Conservation (phyloP, 345 rosid species). For the Gossypium arboreum region DNA sequence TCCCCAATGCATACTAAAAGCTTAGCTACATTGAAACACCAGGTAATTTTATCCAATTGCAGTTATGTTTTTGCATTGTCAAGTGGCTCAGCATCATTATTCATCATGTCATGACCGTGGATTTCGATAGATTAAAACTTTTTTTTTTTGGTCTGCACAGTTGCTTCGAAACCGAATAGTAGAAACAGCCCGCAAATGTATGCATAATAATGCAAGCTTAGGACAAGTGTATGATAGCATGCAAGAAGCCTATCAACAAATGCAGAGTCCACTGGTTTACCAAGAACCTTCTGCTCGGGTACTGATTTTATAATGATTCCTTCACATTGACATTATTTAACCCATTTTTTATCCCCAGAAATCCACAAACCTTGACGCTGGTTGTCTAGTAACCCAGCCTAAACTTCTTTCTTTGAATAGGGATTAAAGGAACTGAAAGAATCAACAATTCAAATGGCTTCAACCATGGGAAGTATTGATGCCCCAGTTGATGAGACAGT, state of each 20-base stretch:
- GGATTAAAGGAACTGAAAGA: slow-evolving; percentile 70
- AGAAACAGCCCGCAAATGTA: slow-evolving; percentile 58
- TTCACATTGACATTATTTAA: not conserved
- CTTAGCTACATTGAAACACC: slow-evolving; percentile 76
- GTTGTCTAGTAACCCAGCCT: not conserved
- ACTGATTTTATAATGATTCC: slow-evolving; percentile 6
- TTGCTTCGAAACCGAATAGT: slow-evolving; percentile 61
- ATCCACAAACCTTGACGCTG: not conserved
- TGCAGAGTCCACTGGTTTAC: slow-evolving; percentile 64
- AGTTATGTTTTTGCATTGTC: not conserved
- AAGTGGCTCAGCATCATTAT: not conserved
- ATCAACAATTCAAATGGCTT: slow-evolving; percentile 55
- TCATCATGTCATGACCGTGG: not conserved
- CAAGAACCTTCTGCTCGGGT: slow-evolving; percentile 59
- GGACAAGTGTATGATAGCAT: slow-evolving; percentile 65
- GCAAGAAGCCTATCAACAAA: slow-evolving; percentile 72
- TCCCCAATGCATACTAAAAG: slow-evolving; percentile 89
- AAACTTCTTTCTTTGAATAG: slow-evolving; percentile 22
- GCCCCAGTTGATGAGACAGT: slow-evolving; percentile 56
- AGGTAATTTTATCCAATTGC: slow-evolving; percentile 34
- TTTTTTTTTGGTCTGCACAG: slow-evolving; percentile 26
- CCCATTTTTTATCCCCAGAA: not conserved
- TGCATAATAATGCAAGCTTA: slow-evolving; percentile 50
- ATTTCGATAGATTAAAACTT: not conserved
- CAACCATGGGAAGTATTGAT: slow-evolving; percentile 43